These are phyloP conservation scores for Plasmodium cynomolgi DNA, from an alignment of 169 alveolate species.

Conservation along the genomic window DNA sequence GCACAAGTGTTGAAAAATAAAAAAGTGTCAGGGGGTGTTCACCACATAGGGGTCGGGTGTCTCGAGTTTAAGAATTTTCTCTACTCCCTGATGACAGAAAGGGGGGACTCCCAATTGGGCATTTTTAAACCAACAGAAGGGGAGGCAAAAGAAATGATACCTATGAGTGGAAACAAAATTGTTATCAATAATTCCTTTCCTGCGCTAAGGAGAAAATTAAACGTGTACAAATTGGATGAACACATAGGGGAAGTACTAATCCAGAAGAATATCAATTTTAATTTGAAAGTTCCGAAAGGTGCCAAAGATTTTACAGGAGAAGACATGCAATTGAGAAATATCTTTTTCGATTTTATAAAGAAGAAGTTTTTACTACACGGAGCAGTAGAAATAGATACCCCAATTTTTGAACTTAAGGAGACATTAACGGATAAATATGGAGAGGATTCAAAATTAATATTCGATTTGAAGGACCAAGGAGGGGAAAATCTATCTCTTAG, in stretches of 20 bases:
- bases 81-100: conserved; percentile 20
- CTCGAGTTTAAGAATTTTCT: conserved; percentile 66
- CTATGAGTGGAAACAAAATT: conserved; percentile 7
- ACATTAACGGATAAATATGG: conserved; percentile 96
- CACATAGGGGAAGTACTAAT: conserved; percentile 65
- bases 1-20: conserved; percentile 34
- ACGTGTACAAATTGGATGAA: conserved; percentile 19
- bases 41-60: conserved; percentile 67
- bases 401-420: conserved; percentile 97
- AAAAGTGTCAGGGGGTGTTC: conserved; percentile 46
- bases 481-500: conserved; percentile 97
- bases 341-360: conserved; percentile 89
- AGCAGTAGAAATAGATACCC: conserved; percentile 98
- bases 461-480: conserved; percentile 97
- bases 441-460: conserved; percentile 96
- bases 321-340: conserved; percentile 93
- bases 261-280: conserved; percentile 81
- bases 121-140: background rate
- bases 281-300: conserved; percentile 95
- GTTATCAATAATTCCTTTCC: background rate
- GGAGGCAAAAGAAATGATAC: background rate
- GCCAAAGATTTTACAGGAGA: conserved; percentile 94
- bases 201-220: conserved; percentile 3
- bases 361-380: conserved; percentile 94
- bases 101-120: background rate